Conservation (phyloP, 1,284 basidiomycete genomes). For the Trametes polyzona region DNA sequence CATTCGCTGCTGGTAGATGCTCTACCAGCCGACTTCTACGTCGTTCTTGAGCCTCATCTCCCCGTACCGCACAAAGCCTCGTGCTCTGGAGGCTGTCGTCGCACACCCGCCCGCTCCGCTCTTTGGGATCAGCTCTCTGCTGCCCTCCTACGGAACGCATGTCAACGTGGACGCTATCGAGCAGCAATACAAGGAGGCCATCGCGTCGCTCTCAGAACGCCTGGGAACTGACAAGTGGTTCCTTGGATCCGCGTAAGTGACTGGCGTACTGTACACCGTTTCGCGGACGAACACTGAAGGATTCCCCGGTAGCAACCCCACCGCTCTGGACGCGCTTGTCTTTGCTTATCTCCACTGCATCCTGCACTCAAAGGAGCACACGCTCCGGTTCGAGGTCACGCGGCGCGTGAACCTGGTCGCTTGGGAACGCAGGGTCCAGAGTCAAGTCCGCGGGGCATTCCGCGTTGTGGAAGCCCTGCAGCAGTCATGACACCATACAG, state of each 20-base stretch:
- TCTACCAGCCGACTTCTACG: conserved; percentile 48
- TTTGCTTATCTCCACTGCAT: conserved; percentile 79
- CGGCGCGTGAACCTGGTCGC: conserved; percentile 73
- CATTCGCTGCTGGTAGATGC: conserved; percentile 40
- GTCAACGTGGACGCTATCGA: conserved; percentile 53
- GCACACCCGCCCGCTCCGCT: conserved; percentile 68
- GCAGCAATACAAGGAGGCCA: conserved; percentile 69
- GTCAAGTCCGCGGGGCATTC: conserved; percentile 61
- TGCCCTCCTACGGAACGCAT: conserved; percentile 63
- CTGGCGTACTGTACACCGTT: background rate
- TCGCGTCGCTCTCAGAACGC: conserved; percentile 70
- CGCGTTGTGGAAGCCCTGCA: background rate
- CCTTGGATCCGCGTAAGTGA: conserved; percentile 68
- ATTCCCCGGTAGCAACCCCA: conserved; percentile 60
- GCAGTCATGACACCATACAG: background rate
- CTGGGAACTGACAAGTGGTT: conserved; percentile 79
- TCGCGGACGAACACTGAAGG: conserved; percentile 2
- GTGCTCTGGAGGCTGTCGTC: conserved; percentile 46
- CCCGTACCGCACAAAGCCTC: conserved; percentile 39
- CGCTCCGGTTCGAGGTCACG: conserved; percentile 62
- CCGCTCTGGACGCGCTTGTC: conserved; percentile 74
- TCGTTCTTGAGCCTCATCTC: conserved; percentile 41
- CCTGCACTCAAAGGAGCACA: conserved; percentile 54
- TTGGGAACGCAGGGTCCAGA: conserved; percentile 73
- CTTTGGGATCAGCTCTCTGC: conserved; percentile 64